Conservation (phyloP, 139 green algal species). For the Asterochloris erici region DNA sequence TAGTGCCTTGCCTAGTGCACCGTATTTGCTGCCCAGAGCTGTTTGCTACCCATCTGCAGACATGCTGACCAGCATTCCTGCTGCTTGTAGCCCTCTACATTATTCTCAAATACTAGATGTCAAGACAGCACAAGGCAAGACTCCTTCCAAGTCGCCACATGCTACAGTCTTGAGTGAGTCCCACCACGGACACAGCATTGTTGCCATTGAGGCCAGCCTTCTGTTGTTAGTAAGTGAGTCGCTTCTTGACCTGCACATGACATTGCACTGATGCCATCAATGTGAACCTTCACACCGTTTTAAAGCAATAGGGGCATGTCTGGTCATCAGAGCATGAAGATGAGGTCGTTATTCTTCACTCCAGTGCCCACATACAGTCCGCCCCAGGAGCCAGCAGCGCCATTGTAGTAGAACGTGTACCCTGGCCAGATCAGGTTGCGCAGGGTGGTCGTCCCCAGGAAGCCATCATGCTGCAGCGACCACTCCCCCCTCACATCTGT, state of each 20-base stretch:
- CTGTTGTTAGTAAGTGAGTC: no score
- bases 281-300: no score
- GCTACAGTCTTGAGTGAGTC: neutral
- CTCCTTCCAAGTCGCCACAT: neutral
- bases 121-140: neutral
- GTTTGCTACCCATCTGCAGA: neutral
- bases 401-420: slow-evolving; percentile 73
- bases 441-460: slow-evolving; percentile 42
- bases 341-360: slow-evolving; percentile 68
- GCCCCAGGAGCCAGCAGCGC: slow-evolving; percentile 54
- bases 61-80: neutral
- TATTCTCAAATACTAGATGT: slow-evolving; percentile 8
- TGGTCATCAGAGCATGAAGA: slow-evolving; percentile 70
- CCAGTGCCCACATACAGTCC: slow-evolving; percentile 62
- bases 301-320: no score
- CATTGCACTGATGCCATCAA: no score
- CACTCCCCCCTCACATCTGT: slow-evolving; percentile 66
- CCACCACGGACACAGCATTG: no score
- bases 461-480: slow-evolving; percentile 60
- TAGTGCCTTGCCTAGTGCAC: no score
- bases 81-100: slow-evolving; percentile 9
- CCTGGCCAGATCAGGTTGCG: slow-evolving; percentile 62
- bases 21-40: no score
- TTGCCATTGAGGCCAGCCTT: no score
- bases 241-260: no score